Conservation (phyloP, 345 rosid genomes). For the Hypericum perforatum region DNA sequence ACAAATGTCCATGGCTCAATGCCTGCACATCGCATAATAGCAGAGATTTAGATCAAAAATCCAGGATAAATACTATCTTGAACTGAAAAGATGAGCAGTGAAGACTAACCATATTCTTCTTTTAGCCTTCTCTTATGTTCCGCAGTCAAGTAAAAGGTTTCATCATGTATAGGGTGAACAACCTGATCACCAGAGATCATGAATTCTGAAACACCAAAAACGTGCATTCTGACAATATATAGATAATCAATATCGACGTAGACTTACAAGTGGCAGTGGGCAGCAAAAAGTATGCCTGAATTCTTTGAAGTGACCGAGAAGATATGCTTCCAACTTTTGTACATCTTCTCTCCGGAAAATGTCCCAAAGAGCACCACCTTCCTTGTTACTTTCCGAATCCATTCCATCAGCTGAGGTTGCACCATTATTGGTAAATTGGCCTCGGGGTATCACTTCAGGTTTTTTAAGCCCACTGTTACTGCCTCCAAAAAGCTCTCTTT, state of each 20-base stretch:
- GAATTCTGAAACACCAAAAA: neutral
- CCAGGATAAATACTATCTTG: neutral
- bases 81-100: neutral
- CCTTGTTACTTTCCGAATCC: conserved; percentile 13
- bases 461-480: conserved; percentile 10
- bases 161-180: conserved; percentile 65
- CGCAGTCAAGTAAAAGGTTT: conserved; percentile 44
- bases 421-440: conserved; percentile 1
- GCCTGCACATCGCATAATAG: conserved; percentile 21
- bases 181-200: conserved; percentile 27
- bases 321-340: conserved; percentile 52
- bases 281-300: conserved; percentile 54
- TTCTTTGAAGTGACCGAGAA: conserved; percentile 51
- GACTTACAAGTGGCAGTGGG: conserved; percentile 46
- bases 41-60: neutral
- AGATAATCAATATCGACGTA: too few relatives aligned
- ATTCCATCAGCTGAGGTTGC: conserved; percentile 4
- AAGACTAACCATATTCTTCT: conserved; percentile 56
- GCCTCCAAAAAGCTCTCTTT: conserved; percentile 32
- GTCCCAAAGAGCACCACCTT: conserved; percentile 72
- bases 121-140: conserved; percentile 60
- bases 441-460: neutral
- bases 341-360: conserved; percentile 68
- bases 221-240: too few relatives aligned
- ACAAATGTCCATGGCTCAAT: conserved; percentile 60